Evolutionary conservation across 2,329 filamentous ascomycete species (phyloP).

Genomic region (Chaetomiaceae sp.): DNA sequence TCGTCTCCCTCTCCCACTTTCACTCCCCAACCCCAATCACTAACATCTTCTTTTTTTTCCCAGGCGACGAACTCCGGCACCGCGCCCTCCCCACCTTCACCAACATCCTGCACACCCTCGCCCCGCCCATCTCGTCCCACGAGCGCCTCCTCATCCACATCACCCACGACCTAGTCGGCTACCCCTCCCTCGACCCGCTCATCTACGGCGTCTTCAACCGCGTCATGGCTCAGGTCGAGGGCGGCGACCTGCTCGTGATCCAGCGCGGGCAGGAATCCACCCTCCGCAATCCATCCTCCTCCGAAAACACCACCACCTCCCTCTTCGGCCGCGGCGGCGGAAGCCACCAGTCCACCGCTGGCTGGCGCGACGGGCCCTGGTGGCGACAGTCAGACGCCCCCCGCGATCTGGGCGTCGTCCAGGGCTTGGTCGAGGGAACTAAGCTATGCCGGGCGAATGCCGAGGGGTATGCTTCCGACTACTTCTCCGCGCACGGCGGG

Average conservation of each 20-base stretch:
- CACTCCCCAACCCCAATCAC: conserved; percentile 15
- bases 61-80: conserved; percentile 81
- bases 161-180: conserved; percentile 90
- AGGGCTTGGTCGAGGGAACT: conserved; percentile 78
- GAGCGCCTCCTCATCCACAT: conserved; percentile 97
- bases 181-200: conserved; percentile 88
- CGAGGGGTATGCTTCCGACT: conserved; percentile 81
- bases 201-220: conserved; percentile 88
- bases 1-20: conserved; percentile 29
- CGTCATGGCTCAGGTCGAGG: conserved; percentile 98
- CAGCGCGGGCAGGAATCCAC: conserved; percentile 87
- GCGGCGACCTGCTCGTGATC: conserved; percentile 88
- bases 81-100: conserved; percentile 92
- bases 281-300: conserved; percentile 46
- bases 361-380: conserved; percentile 95
- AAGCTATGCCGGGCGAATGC: conserved; percentile 88
- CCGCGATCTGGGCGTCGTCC: conserved; percentile 74
- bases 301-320: conserved; percentile 29
- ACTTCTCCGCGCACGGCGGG: conserved; percentile 73
- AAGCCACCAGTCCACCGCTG: conserved; percentile 48
- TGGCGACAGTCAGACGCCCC: conserved; percentile 71
- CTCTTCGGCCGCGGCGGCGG: conserved; percentile 30
- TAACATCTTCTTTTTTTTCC: conserved; percentile 3
- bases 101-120: conserved; percentile 89
- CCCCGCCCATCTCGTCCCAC: conserved; percentile 93